Conservation (phyloP, 495 filamentous ascomycete species). For the Aspergillus baeticus region DNA sequence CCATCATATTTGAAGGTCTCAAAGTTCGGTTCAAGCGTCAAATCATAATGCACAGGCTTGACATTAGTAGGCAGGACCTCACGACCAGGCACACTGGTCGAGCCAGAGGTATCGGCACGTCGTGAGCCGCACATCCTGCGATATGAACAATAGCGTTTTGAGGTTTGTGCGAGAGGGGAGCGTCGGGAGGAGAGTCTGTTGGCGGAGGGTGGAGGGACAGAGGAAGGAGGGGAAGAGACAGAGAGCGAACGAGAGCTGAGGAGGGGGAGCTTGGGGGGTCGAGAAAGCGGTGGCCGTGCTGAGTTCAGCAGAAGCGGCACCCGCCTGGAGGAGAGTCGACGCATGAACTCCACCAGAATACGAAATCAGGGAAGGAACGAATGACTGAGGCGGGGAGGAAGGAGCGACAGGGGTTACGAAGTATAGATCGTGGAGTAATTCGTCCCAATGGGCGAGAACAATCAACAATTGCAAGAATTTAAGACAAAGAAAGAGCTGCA, state of each 20-base stretch:
- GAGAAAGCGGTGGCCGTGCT: constrained; percentile 43
- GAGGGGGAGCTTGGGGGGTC: constrained; percentile 31
- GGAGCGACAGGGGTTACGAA: constrained; percentile 11
- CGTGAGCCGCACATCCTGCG: constrained; percentile 51
- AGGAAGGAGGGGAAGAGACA: constrained; percentile 26
- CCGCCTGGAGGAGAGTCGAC: constrained; percentile 39
- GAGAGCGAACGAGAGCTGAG: constrained; percentile 31
- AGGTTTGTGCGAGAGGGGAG: constrained; percentile 34
- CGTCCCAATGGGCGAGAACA: neutral
- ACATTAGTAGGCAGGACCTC: constrained; percentile 68
- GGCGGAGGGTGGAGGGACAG: constrained; percentile 21
- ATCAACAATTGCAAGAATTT: constrained; percentile 3
- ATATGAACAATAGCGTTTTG: constrained; percentile 49
- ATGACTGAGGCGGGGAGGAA: constrained; percentile 9
- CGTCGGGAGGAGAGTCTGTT: constrained; percentile 14
- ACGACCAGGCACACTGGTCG: constrained; percentile 54
- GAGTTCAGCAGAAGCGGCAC: constrained; percentile 33
- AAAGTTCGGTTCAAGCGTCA: constrained; percentile 67
- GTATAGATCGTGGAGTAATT: neutral
- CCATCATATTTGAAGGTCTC: constrained; percentile 63
- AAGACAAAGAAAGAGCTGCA: constrained; percentile 3
- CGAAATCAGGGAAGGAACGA: constrained; percentile 9
- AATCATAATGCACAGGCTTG: constrained; percentile 63
- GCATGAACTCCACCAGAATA: constrained; percentile 31
- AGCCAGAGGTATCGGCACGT: constrained; percentile 40